Evolutionary conservation across 2,329 filamentous ascomycete genomes (phyloP), one percentile per base, ranked within the genome.

Genomic region (Mycosphaerella sp.): DNA sequence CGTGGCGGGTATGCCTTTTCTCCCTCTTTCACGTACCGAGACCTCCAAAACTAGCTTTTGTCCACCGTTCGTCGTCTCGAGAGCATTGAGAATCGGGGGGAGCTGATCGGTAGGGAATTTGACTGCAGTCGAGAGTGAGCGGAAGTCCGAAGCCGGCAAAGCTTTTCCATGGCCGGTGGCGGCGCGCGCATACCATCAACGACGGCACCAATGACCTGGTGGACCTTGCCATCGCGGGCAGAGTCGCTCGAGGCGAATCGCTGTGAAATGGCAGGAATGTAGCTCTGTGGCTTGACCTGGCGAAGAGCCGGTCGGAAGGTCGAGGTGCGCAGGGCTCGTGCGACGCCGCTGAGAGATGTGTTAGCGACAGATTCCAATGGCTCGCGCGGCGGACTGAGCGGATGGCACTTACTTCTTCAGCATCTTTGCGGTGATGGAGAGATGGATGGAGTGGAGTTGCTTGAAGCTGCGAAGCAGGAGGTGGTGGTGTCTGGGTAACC

Each of bases 11-110:
- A 50, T 49, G 50, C 49, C 44, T 50, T 40, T 49, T 36, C 42
- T 49, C 41, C 37, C 48, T 55, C 45, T 50, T 61, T 63, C 59
- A 69, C 83, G 70, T 95, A 96, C 90, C 70, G 93, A 79, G 73
- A 97, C 93, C 81, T 98, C 93, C 62, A 98, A 84, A 62, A 95
- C 82, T 63, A 98, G 86, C 82, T 93, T 96, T 73, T 95, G 80
- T 73, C 87, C 89, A 75, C 86, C 85, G 79, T 97, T 97, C 65
- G 83, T 76, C 68, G 89, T 95, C 76, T 86, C 84, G 70, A 98
- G 81, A 72, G 93, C 93, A 79, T 98, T 97, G 73, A 97, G 85
- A 84, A 98, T 98, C 65, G 90, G 76, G 67, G 93, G 93, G 63
- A 98, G 87, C 78, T 91, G 87, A 62, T 91, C 87, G 66, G 79